Evolutionary conservation across 2,329 filamentous ascomycete genomes (phyloP).

Genomic region (Arachnomyces sp.): DNA sequence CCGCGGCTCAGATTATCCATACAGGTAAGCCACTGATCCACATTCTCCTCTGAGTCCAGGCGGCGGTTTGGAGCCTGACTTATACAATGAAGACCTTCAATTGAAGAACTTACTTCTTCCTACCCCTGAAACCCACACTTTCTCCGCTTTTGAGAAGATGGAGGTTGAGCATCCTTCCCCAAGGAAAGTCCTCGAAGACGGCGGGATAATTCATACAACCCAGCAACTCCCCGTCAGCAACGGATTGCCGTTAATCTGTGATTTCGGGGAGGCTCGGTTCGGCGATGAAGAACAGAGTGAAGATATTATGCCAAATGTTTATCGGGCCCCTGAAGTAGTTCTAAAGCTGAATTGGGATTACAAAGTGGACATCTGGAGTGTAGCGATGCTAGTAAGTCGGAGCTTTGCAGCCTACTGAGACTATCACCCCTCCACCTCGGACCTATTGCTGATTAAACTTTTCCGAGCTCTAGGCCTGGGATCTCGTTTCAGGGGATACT

Average conservation of each 20-base stretch:
- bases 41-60: too few relatives aligned
- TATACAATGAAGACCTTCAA: constrained; percentile 26
- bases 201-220: constrained; percentile 22
- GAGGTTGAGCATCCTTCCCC: constrained; percentile 20
- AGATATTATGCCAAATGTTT: constrained; percentile 9
- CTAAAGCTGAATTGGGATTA: constrained; percentile 32
- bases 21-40: constrained; percentile 34
- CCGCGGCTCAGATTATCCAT: constrained; percentile 34
- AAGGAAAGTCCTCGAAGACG: constrained; percentile 20
- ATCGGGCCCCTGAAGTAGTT: constrained; percentile 29
- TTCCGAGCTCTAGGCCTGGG: constrained; percentile 4
- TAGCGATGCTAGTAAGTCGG: too few relatives aligned
- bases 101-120: constrained; percentile 29
- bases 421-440: too few relatives aligned
- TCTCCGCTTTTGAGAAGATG: constrained; percentile 22
- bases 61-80: too few relatives aligned
- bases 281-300: constrained; percentile 24
- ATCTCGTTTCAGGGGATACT: background rate
- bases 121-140: constrained; percentile 7
- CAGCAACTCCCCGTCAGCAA: constrained; percentile 16
- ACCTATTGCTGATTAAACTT: too few relatives aligned
- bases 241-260: constrained; percentile 32
- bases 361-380: constrained; percentile 37
- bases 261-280: constrained; percentile 35
- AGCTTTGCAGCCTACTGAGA: too few relatives aligned